These are phyloP conservation scores for Pseudoscleropodium purum DNA, from an alignment of 225 moss, liverwort and hornwort genomes.

Conservation along the genomic window DNA sequence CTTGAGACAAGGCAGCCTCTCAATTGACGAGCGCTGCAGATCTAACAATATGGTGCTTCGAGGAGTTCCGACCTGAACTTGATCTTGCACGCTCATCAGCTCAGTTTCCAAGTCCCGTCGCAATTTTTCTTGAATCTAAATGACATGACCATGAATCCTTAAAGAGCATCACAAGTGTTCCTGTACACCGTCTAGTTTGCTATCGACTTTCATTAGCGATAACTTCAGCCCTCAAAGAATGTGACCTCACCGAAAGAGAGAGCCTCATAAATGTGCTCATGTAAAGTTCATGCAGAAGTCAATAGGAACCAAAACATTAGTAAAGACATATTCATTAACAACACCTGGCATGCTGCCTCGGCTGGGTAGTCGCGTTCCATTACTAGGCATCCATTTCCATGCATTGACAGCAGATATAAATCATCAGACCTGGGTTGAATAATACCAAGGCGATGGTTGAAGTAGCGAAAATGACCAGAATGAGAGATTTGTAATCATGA, in stretches of 20 bases:
- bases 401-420: slow-evolving; percentile 33
- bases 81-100: slow-evolving; percentile 24
- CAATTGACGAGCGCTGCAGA: not conserved
- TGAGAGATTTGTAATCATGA: not conserved
- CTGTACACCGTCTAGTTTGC: not conserved
- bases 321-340: not conserved
- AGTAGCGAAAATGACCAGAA: not conserved
- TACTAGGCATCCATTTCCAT: slow-evolving; percentile 28
- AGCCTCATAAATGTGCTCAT: not conserved
- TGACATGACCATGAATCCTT: not conserved
- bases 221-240: not conserved
- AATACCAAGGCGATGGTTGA: not conserved
- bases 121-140: slow-evolving; percentile 33
- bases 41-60: slow-evolving; percentile 12
- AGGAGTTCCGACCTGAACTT: slow-evolving; percentile 20
- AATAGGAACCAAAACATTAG: not conserved
- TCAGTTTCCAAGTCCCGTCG: slow-evolving; percentile 43
- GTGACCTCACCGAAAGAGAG: not conserved
- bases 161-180: not conserved
- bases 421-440: slow-evolving; percentile 25
- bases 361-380: slow-evolving; percentile 40
- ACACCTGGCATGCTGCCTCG: slow-evolving; percentile 37
- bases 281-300: not conserved
- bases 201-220: not conserved
- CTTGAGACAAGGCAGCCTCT: slow-evolving; percentile 22